Conservation (phyloP, 345 rosid species). For the Jatropha curcas region DNA sequence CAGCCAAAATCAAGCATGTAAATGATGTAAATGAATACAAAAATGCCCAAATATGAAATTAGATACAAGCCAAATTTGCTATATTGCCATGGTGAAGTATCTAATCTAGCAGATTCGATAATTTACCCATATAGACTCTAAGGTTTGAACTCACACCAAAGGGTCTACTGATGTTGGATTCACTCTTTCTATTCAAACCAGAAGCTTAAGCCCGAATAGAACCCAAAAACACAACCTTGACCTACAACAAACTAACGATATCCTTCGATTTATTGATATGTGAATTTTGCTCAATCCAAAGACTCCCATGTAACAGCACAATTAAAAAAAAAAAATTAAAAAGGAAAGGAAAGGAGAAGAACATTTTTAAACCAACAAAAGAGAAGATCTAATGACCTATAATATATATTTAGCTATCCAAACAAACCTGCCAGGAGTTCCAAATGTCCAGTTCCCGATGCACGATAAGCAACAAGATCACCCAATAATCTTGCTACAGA, state of each 20-base stretch:
- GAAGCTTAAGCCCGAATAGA: no score
- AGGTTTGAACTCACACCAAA: neutral
- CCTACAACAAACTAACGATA: no score
- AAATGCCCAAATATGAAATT: neutral
- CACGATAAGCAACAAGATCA: slow-evolving; percentile 92
- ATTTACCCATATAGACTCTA: neutral
- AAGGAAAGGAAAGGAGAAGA: no score
- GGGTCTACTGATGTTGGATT: no score
- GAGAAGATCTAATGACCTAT: neutral
- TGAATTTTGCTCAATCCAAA: no score
- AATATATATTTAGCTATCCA: no score
- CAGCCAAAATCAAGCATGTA: neutral
- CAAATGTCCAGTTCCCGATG: slow-evolving; percentile 90
- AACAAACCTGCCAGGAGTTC: slow-evolving; percentile 79
- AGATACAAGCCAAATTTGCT: neutral
- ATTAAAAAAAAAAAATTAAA: no score
- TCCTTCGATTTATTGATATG: no score
- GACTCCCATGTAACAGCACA: no score
- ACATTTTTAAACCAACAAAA: no score
- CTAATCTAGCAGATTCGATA: neutral
- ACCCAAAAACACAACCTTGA: no score
- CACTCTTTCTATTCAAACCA: no score
- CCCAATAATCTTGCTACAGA: slow-evolving; percentile 81
- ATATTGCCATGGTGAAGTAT: neutral
- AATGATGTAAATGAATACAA: neutral